Evolutionary conservation across 1,139 yeast genomes (phyloP).

Genomic region (Kurtzmaniella natalensis): DNA sequence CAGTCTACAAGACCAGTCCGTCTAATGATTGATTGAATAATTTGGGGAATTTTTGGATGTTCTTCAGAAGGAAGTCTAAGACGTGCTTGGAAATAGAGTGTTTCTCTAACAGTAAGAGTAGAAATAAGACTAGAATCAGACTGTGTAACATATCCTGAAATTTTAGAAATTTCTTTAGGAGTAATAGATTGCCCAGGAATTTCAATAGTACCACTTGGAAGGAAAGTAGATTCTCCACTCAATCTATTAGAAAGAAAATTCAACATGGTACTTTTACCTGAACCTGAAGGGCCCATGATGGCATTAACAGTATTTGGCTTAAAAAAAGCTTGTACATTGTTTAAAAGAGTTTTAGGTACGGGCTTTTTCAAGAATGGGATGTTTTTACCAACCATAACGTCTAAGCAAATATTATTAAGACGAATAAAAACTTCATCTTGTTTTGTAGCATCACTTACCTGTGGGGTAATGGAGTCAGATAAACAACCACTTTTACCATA

Average conservation of each 20-base stretch:
- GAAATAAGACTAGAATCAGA: constrained; percentile 71
- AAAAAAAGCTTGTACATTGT: constrained; percentile 54
- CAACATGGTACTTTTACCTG: constrained; percentile 75
- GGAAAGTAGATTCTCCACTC: constrained; percentile 27
- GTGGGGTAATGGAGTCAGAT: not conserved
- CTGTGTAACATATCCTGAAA: constrained; percentile 73
- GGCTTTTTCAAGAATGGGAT: constrained; percentile 1
- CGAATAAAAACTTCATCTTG: constrained; percentile 11
- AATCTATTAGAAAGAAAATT: constrained; percentile 64
- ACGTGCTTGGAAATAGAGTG: constrained; percentile 66
- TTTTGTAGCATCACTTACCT: not conserved
- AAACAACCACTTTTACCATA: not conserved
- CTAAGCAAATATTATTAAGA: constrained; percentile 18
- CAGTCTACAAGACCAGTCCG: constrained; percentile 74
- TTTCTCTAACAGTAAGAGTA: constrained; percentile 71
- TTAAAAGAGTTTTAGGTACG: constrained; percentile 21
- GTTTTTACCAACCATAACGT: constrained; percentile 12
- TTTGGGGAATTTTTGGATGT: constrained; percentile 25
- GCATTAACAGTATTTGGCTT: constrained; percentile 65
- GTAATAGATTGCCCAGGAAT: constrained; percentile 30
- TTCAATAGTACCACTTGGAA: constrained; percentile 20
- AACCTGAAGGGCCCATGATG: constrained; percentile 87
- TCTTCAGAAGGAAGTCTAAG: constrained; percentile 48
- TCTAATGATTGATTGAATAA: constrained; percentile 52
- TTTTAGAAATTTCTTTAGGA: constrained; percentile 38